Percentiles rank a stretch among this genome's conserved stretches.
Evolutionary conservation across 129 eudicot species (phyloP).

Genomic region (Rutidosis leptorrhynchoides): DNA sequence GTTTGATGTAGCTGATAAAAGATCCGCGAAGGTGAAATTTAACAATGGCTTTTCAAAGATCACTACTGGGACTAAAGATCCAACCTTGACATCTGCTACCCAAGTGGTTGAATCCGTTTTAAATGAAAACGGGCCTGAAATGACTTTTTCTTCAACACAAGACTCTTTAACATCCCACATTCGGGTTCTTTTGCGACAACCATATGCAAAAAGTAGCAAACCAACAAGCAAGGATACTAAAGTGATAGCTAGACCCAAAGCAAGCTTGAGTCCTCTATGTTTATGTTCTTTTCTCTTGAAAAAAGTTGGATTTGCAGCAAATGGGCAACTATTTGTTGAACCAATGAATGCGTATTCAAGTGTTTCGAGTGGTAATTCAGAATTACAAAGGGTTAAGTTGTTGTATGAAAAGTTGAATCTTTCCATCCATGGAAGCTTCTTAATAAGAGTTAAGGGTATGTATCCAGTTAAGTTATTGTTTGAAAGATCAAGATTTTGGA

Average conservation of each 20-base stretch:
- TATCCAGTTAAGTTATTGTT: slow-evolving; percentile 69
- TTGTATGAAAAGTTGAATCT: slow-evolving; percentile 80
- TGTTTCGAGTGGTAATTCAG: slow-evolving; percentile 46
- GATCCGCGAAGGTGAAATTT: slow-evolving; percentile 76
- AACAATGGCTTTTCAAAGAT: slow-evolving; percentile 88
- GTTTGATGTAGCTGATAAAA: slow-evolving; percentile 76
- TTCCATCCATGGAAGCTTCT: slow-evolving; percentile 64
- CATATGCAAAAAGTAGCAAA: slow-evolving; percentile 60
- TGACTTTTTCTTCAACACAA: slow-evolving; percentile 48
- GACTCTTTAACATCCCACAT: slow-evolving; percentile 65
- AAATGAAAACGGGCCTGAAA: slow-evolving; percentile 88
- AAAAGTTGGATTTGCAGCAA: slow-evolving; percentile 72
- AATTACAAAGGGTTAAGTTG: slow-evolving; percentile 66
- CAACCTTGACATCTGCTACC: slow-evolving; percentile 84
- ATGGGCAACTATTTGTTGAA: slow-evolving; percentile 61
- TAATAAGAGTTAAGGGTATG: slow-evolving; percentile 50
- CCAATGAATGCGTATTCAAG: slow-evolving; percentile 62
- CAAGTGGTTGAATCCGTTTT: slow-evolving; percentile 89
- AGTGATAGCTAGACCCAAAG: slow-evolving; percentile 51
- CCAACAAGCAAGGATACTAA: slow-evolving; percentile 54
- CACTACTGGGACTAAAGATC: slow-evolving; percentile 69
- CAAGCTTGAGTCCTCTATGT: slow-evolving; percentile 66
- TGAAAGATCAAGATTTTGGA: slow-evolving; percentile 60
- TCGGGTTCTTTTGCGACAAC: slow-evolving; percentile 58
- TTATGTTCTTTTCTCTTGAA: slow-evolving; percentile 44